phyloP scores from a whole-genome alignment of 2,329 filamentous ascomycete species.

The Fragosphaeria purpurea region DNA sequence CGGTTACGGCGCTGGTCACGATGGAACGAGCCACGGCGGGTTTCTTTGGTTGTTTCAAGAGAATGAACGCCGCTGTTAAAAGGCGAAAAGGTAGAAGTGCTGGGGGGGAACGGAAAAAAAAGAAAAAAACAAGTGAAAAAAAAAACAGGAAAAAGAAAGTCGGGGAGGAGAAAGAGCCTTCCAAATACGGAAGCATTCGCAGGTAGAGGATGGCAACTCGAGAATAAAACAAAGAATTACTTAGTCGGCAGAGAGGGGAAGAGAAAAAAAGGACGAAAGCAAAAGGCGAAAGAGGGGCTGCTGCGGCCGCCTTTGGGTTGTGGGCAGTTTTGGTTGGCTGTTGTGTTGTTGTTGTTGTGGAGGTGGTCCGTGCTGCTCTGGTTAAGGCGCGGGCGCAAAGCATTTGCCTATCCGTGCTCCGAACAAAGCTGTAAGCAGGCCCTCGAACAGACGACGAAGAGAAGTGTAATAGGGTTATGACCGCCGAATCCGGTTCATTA shows the following conservation, averaged over 20 bases:
- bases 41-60: background rate
- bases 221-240: background rate
- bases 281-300: background rate
- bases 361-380: background rate
- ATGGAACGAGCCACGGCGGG: background rate
- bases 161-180: no score
- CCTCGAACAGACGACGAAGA: no score
- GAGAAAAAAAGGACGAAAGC: background rate
- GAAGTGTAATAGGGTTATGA: no score
- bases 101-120: conserved; percentile 1
- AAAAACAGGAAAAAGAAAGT: background rate
- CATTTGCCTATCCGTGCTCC: no score
- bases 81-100: background rate
- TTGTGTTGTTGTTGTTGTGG: background rate
- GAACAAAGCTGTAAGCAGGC: no score
- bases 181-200: background rate
- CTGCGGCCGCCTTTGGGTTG: background rate
- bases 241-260: background rate
- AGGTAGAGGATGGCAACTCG: background rate
- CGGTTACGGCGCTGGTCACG: no score
- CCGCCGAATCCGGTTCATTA: no score
- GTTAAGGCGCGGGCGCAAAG: background rate
- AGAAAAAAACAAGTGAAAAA: background rate
- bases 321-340: background rate
- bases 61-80: background rate